Percentiles rank a stretch among this genome's conserved stretches.
phyloP scores from a whole-genome alignment of 208 protist genomes.

The Trypanosoma melophagium region DNA sequence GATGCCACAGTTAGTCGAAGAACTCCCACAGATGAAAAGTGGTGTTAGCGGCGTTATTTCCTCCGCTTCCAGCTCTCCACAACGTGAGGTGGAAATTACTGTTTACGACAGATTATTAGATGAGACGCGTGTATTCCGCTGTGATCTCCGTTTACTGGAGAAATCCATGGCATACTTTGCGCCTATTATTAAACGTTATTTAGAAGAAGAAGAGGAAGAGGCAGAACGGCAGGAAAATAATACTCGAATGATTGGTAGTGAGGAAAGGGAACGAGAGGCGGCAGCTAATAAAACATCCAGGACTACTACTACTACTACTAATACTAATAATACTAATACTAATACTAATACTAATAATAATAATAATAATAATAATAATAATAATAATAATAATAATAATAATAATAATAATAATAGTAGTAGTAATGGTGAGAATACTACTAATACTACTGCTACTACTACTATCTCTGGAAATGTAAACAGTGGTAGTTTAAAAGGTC shows the following conservation, averaged over 20 bases:
- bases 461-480: neutral
- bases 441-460: neutral
- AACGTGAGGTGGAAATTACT: constrained; percentile 47
- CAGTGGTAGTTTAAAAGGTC: neutral
- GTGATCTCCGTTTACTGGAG: constrained; percentile 43
- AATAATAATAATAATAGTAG: too few species aligned
- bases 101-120: constrained; percentile 55
- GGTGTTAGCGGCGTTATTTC: neutral
- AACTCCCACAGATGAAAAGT: too few species aligned
- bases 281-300: neutral
- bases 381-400: too few species aligned
- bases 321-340: neutral
- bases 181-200: constrained; percentile 45
- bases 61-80: neutral
- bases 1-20: too few species aligned
- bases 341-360: neutral
- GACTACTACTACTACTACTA: neutral
- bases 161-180: constrained; percentile 69
- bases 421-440: neutral
- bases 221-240: constrained; percentile 12
- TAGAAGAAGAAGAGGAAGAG: constrained; percentile 32
- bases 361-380: too few species aligned
- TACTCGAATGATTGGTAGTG: neutral
- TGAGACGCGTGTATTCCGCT: constrained; percentile 44
- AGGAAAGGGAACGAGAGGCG: neutral